Conservation (phyloP, 768 basidiomycete genomes). For the Termitomyces heimii region DNA sequence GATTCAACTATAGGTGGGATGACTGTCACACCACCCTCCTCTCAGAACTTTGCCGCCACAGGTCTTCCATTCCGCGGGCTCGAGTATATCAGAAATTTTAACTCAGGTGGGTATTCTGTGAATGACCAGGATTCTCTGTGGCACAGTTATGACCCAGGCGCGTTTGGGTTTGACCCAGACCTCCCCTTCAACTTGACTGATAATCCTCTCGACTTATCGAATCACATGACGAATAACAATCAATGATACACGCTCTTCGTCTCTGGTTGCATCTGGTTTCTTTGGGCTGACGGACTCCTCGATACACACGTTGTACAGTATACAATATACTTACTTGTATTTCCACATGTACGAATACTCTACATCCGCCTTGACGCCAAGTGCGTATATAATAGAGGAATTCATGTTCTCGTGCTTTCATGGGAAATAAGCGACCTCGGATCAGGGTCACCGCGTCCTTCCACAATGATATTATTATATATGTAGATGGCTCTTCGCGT, state of each 20-base stretch:
- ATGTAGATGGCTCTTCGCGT: neutral
- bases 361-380: neutral
- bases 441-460: slow-evolving; percentile 11
- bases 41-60: slow-evolving; percentile 59
- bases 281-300: neutral
- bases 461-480: neutral
- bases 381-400: neutral
- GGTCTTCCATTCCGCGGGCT: slow-evolving; percentile 83
- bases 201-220: slow-evolving; percentile 29
- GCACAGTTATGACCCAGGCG: slow-evolving; percentile 66
- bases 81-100: slow-evolving; percentile 79
- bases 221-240: slow-evolving; percentile 27
- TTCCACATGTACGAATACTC: neutral
- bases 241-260: slow-evolving; percentile 11
- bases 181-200: slow-evolving; percentile 61
- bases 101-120: slow-evolving; percentile 42
- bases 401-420: neutral
- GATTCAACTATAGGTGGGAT: slow-evolving; percentile 36
- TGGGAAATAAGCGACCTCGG: slow-evolving; percentile 4
- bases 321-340: slow-evolving; percentile 1
- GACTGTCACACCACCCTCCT: slow-evolving; percentile 50
- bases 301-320: slow-evolving; percentile 6
- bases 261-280: slow-evolving; percentile 1
- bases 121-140: slow-evolving; percentile 47
- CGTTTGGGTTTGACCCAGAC: slow-evolving; percentile 75